Evolutionary conservation across 352 stramenopile genomes (phyloP).

Genomic region (Globisporangium emineosum): DNA sequence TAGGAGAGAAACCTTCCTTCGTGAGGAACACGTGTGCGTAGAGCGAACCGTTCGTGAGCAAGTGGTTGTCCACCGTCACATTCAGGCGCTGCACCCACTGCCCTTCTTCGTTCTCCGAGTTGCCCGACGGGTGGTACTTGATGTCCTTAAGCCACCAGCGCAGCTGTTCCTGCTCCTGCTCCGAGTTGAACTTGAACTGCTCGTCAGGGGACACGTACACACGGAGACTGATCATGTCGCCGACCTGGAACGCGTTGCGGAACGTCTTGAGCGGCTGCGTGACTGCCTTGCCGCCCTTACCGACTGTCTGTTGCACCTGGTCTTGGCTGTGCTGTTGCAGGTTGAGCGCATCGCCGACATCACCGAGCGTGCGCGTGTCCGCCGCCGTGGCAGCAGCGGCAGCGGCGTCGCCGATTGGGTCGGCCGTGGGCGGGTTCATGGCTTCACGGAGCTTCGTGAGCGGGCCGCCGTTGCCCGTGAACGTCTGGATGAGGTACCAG

Average conservation of each 20-base stretch:
- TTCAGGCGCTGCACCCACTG: constrained; percentile 55
- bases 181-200: constrained; percentile 48
- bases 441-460: constrained; percentile 16
- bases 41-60: constrained; percentile 73
- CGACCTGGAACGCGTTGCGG: constrained; percentile 57
- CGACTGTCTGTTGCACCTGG: neutral
- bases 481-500: constrained; percentile 77
- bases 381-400: neutral
- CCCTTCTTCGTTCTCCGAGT: constrained; percentile 45
- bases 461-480: constrained; percentile 21
- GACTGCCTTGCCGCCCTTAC: constrained; percentile 8
- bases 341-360: constrained; percentile 10
- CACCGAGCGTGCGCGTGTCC: constrained; percentile 1
- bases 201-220: constrained; percentile 61
- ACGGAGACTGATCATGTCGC: constrained; percentile 49
- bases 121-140: constrained; percentile 45
- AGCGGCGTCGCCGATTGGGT: constrained; percentile 14
- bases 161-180: constrained; percentile 53
- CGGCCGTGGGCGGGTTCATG: constrained; percentile 16
- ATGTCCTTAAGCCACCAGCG: constrained; percentile 57
- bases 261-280: constrained; percentile 23
- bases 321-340: constrained; percentile 13
- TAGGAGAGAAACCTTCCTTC: constrained; percentile 65
- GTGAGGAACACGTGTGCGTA: constrained; percentile 87
- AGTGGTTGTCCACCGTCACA: constrained; percentile 62